Conservation (phyloP, 176 grass and related monocot genomes). For the Oryza nivara region DNA sequence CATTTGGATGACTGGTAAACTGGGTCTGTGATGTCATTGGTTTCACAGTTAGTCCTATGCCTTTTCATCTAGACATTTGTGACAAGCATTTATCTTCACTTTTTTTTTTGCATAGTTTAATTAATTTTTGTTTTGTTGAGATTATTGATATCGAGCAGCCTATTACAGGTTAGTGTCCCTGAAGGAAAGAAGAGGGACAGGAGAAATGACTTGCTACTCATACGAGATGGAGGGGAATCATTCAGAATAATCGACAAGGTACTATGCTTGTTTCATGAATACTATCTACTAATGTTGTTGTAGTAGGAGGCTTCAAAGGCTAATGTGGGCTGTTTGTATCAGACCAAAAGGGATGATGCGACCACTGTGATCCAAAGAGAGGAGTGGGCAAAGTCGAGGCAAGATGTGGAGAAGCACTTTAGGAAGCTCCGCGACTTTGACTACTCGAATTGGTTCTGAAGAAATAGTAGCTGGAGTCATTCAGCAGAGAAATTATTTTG, state of each 20-base stretch:
- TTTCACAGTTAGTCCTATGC: neutral
- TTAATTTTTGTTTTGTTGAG: neutral
- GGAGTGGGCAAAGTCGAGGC: slow-evolving; percentile 67
- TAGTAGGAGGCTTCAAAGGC: neutral
- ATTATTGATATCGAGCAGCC: slow-evolving; percentile 16
- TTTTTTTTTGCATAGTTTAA: neutral
- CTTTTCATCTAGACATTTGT: too few relatives aligned
- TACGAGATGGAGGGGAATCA: slow-evolving; percentile 68
- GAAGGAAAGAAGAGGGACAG: slow-evolving; percentile 83
- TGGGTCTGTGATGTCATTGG: neutral
- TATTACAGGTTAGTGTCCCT: slow-evolving; percentile 71
- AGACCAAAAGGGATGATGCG: slow-evolving; percentile 69
- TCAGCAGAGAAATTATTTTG: neutral
- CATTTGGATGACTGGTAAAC: neutral
- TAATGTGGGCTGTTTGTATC: slow-evolving; percentile 29
- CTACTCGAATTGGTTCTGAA: slow-evolving; percentile 87
- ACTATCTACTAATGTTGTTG: neutral
- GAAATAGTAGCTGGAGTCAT: slow-evolving; percentile 1
- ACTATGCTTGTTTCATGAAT: slow-evolving; percentile 25
- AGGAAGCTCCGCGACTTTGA: slow-evolving; percentile 75
- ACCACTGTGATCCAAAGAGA: slow-evolving; percentile 77
- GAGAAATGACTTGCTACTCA: slow-evolving; percentile 71
- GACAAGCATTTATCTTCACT: neutral
- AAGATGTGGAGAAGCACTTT: slow-evolving; percentile 83
- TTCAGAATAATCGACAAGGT: slow-evolving; percentile 88